These are phyloP conservation scores for Diaporthe ampelina DNA, from an alignment of 2,329 filamentous ascomycete genomes.

Conservation along the genomic window DNA sequence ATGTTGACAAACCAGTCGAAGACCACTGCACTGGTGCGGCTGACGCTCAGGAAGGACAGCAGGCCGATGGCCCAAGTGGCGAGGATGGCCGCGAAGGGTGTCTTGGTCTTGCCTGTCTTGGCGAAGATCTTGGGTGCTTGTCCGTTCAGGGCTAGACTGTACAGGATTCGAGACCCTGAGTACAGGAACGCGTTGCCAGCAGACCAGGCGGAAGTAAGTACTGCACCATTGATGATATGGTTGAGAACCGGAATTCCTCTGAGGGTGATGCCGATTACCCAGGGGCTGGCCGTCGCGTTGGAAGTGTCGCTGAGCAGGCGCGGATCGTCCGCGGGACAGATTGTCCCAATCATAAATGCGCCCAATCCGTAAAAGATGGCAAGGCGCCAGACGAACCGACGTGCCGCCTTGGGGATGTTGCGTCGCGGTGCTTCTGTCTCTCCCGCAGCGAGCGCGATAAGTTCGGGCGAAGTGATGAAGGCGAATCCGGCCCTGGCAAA, in stretches of 20 bases:
- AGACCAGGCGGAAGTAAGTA: constrained; percentile 76
- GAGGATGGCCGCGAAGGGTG: constrained; percentile 69
- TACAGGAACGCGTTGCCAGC: constrained; percentile 74
- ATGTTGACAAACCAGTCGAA: constrained; percentile 82
- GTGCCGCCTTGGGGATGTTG: constrained; percentile 76
- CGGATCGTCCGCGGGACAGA: constrained; percentile 75
- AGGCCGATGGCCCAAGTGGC: constrained; percentile 71
- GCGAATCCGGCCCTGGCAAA: constrained; percentile 72
- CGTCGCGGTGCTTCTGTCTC: constrained; percentile 75
- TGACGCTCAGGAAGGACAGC: constrained; percentile 79
- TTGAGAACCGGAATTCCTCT: constrained; percentile 74
- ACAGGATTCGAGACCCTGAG: constrained; percentile 77
- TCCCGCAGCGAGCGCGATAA: constrained; percentile 72
- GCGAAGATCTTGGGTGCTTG: constrained; percentile 75
- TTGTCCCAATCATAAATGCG: constrained; percentile 71
- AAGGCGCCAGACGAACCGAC: constrained; percentile 73
- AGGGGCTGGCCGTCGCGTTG: constrained; percentile 72
- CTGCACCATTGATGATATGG: constrained; percentile 76
- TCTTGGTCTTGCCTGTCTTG: constrained; percentile 71
- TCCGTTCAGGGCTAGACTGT: constrained; percentile 75
- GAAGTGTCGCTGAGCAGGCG: constrained; percentile 69
- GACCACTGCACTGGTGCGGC: constrained; percentile 71
- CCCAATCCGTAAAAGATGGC: constrained; percentile 75
- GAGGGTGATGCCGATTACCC: constrained; percentile 76
- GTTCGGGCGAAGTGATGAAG: constrained; percentile 74